Base-by-base conservation (phyloP, 2,329 filamentous ascomycete genomes). In the Xylariaceae sp. region DNA sequence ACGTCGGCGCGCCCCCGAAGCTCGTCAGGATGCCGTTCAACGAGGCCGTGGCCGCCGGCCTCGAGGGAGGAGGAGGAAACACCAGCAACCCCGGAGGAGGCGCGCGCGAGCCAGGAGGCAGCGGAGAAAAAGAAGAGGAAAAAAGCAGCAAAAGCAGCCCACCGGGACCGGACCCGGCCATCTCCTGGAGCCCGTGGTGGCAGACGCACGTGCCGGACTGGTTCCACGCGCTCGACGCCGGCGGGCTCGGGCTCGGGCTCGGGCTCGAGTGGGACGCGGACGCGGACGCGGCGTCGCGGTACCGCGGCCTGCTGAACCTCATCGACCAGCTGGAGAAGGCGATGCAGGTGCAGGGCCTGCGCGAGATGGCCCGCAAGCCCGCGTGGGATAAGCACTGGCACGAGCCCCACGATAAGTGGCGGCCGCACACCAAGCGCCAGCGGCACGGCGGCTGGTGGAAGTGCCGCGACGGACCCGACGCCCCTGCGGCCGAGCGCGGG, bases 341-440 rank as follows among this genome's bases (percentile, higher is more conserved):
- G 40, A 54, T 62, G 32, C 29, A 48, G 6, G 40, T 52, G 6
- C 12, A 20, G 1, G 51, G 57, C 2, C 57, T 54, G 26, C 23
- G 46, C 6, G 42, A 48, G 18, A 49, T 23, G 16, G 5, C 44
- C 18, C 41, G 41, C 51, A 29, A 60, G 21, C 10, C 52, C 10
- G 41, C 45, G 9, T 68, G 66, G 66, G 61, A 66, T 29, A 66
- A 66, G 52, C 29, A 57, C 2, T 69, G 62, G 61, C 67, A 70
- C 32, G 40, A 59, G 4, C 63, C 66, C 7, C 42, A 60, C 20
- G 56, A 60, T 4, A 53, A 53, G 12, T 70, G 67, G 12, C 69
- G 67, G 67, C 57, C 44, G 9, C 45, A 60, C 23, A 32, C 51
- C 3, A 48, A 58, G 10, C 59, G 60, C 32, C 61, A 37, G 40